phyloP scores from a whole-genome alignment of 441 rosid genomes.

The Jatropha multifida region DNA sequence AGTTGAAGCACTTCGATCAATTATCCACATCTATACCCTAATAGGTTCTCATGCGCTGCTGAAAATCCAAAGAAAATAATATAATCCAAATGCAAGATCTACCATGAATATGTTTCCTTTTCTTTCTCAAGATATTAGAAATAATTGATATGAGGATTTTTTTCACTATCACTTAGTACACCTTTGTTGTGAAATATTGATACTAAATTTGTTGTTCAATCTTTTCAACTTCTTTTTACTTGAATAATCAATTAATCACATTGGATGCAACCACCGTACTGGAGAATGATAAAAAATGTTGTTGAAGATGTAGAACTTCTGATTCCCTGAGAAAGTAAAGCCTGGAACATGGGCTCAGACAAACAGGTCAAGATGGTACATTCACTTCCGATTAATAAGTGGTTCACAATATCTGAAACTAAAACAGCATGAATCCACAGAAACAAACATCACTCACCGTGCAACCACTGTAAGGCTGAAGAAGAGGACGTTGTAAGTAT shows the following conservation, averaged over 20 bases:
- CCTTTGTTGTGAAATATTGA: not conserved
- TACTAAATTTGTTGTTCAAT: too few species aligned
- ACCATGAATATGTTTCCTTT: not conserved
- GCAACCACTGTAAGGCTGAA: conserved; percentile 69
- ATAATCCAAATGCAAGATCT: not conserved
- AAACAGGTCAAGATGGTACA: not conserved
- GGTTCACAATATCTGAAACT: not conserved
- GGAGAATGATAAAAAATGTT: not conserved
- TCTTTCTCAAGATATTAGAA: not conserved
- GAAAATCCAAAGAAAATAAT: not conserved
- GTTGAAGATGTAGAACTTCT: not conserved
- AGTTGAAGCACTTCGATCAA: not conserved
- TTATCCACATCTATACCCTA: not conserved
- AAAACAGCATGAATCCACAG: conserved; percentile 9
- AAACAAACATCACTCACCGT: conserved; percentile 55
- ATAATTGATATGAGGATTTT: not conserved
- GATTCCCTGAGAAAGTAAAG: not conserved
- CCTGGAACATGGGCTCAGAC: not conserved
- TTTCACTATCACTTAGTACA: not conserved
- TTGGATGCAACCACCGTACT: not conserved
- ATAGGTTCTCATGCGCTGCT: not conserved
- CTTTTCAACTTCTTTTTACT: not conserved
- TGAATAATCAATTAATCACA: conserved; percentile 3
- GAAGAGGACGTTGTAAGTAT: conserved; percentile 79
- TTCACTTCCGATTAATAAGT: not conserved